A percentile compares a stretch with the other conserved stretches of the same genome.
phyloP scores from a whole-genome alignment of 2,329 filamentous ascomycete genomes.

The Alternaria sp. region DNA sequence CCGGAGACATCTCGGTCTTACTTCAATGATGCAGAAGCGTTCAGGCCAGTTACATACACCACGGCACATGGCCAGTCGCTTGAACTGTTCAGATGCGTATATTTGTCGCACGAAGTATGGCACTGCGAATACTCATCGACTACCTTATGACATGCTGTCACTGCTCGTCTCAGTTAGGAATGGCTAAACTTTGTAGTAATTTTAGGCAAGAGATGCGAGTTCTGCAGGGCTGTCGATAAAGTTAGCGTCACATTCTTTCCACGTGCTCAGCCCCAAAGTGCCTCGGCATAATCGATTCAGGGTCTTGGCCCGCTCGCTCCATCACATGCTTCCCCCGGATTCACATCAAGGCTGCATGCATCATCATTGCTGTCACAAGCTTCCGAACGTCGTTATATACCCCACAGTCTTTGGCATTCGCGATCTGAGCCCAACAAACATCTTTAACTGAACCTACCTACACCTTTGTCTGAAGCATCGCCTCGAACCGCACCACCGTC shows the following conservation, averaged over 20 bases:
- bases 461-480: not conserved
- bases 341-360: constrained; percentile 10
- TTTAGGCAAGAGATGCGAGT: constrained; percentile 16
- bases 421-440: not conserved
- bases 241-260: constrained; percentile 7
- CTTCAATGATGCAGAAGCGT: not conserved
- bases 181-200: not conserved
- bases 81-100: not conserved
- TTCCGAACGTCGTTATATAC: constrained; percentile 32
- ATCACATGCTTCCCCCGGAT: constrained; percentile 39
- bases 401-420: constrained; percentile 11
- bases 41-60: not conserved
- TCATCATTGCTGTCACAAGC: constrained; percentile 36
- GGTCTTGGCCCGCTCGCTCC: constrained; percentile 16
- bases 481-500: not conserved
- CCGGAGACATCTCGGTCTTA: not conserved
- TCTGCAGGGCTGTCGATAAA: not conserved
- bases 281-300: constrained; percentile 27
- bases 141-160: not conserved
- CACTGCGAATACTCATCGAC: not conserved
- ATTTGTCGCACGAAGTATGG: not conserved
- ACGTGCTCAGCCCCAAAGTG: constrained; percentile 27
- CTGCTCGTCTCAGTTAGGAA: not conserved
- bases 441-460: not conserved
- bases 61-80: not conserved